Percentiles rank a stretch among this genome's conserved stretches.
Evolutionary conservation across 345 rosid species (phyloP).

Genomic region (Citrus glauca): DNA sequence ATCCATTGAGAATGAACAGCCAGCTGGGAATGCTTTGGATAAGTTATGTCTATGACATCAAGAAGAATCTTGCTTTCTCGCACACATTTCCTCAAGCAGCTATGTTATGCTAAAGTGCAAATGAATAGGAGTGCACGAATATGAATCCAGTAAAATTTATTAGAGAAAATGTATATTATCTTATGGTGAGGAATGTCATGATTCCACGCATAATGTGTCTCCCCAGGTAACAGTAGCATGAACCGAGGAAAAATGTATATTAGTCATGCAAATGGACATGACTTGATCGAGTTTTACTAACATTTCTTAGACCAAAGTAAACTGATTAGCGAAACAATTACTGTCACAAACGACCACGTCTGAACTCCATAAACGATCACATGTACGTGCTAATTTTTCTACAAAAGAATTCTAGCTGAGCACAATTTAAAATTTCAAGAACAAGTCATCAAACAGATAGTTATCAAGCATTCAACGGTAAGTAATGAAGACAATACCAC

Average conservation of each 20-base stretch:
- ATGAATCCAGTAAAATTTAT: not conserved
- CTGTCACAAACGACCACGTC: not conserved
- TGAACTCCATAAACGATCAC: not conserved
- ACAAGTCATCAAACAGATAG: not conserved
- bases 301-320: not conserved
- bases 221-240: slow-evolving; percentile 70
- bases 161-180: slow-evolving; percentile 26
- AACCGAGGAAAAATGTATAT: slow-evolving; percentile 65
- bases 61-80: not conserved
- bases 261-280: no score
- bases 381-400: not conserved
- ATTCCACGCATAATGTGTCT: slow-evolving; percentile 96
- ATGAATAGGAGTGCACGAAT: not conserved
- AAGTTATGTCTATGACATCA: not conserved
- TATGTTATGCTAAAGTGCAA: not conserved
- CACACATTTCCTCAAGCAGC: slow-evolving; percentile 20
- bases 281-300: not conserved
- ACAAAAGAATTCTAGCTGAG: not conserved
- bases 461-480: not conserved
- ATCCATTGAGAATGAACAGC: not conserved
- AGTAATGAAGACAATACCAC: not conserved
- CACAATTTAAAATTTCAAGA: not conserved
- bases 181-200: slow-evolving; percentile 97
- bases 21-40: not conserved
- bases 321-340: not conserved